A percentile compares a stretch with the other conserved stretches of the same genome.
These are phyloP conservation scores for Aureobasidium melanogenum DNA, from an alignment of 2,329 filamentous ascomycete genomes.

Conservation along the genomic window DNA sequence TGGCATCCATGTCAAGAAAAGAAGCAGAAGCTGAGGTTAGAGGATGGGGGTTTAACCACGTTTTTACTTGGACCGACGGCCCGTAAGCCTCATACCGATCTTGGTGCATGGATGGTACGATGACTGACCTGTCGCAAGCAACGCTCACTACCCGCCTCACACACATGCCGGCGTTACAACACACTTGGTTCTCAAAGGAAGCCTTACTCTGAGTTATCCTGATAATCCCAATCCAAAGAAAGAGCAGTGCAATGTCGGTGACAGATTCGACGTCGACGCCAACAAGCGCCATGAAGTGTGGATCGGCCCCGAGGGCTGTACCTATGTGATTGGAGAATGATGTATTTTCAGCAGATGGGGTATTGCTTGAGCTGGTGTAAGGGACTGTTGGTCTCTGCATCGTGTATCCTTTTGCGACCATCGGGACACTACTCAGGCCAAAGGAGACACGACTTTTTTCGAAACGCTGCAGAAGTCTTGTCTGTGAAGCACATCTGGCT, in stretches of 20 bases:
- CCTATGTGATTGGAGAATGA: slow-evolving; percentile 54
- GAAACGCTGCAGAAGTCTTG: not conserved
- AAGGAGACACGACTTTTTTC: too few relatives aligned
- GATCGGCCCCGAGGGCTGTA: slow-evolving; percentile 58
- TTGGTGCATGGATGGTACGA: not conserved
- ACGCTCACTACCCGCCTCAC: slow-evolving; percentile 61
- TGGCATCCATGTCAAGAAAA: slow-evolving; percentile 30
- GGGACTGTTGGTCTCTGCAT: not conserved
- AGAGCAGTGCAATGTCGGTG: slow-evolving; percentile 51
- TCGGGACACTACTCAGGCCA: not conserved
- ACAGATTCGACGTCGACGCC: slow-evolving; percentile 58
- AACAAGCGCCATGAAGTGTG: slow-evolving; percentile 59
- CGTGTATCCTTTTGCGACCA: not conserved
- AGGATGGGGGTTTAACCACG: slow-evolving; percentile 59
- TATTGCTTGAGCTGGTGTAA: too few relatives aligned
- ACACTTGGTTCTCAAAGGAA: slow-evolving; percentile 57
- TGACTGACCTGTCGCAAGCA: slow-evolving; percentile 35
- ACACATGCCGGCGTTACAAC: slow-evolving; percentile 57
- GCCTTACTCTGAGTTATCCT: slow-evolving; percentile 59
- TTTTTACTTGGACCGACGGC: slow-evolving; percentile 64
- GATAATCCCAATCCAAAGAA: slow-evolving; percentile 47
- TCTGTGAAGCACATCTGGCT: not conserved
- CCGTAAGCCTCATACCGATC: slow-evolving; percentile 44
- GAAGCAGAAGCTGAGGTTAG: slow-evolving; percentile 53
- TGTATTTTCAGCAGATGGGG: not conserved